These are phyloP conservation scores for Dispira simplex DNA, from an alignment of 192 early-diverging fungal species.

Conservation along the genomic window DNA sequence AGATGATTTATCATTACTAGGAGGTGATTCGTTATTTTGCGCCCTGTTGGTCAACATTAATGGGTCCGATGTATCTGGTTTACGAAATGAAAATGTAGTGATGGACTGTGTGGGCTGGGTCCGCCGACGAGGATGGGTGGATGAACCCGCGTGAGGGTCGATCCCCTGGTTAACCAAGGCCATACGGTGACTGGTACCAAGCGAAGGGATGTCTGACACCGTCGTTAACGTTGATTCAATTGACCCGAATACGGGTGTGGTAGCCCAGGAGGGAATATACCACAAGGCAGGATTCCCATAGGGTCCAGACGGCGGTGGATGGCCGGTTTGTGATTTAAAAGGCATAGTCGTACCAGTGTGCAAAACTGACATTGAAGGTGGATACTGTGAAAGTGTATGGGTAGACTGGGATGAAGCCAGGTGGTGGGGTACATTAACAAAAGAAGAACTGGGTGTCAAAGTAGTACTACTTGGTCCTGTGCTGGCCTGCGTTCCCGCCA, in stretches of 20 bases:
- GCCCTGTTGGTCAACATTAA: not conserved
- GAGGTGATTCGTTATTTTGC: not conserved
- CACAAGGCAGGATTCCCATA: not conserved
- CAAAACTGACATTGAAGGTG: no score
- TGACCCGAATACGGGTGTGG: constrained; percentile 8
- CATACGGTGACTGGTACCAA: not conserved
- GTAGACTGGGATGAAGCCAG: not conserved
- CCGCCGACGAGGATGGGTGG: no score
- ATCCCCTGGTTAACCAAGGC: not conserved
- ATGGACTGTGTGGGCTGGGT: no score
- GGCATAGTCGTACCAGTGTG: not conserved
- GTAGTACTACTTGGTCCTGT: not conserved
- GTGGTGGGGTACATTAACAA: not conserved
- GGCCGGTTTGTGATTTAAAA: not conserved
- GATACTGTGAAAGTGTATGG: not conserved
- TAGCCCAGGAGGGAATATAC: not conserved
- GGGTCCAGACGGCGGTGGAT: not conserved
- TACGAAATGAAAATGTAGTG: no score
- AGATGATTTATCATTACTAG: no score
- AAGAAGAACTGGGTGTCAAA: not conserved
- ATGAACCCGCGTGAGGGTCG: not conserved
- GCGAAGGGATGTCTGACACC: constrained; percentile 1
- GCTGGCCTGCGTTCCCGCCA: not conserved
- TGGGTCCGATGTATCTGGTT: no score
- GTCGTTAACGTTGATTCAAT: constrained; percentile 9